Percentiles rank a stretch among this genome's conserved stretches.
Conservation (phyloP, 495 filamentous ascomycete species). For the Aspergillus conjunctus region DNA sequence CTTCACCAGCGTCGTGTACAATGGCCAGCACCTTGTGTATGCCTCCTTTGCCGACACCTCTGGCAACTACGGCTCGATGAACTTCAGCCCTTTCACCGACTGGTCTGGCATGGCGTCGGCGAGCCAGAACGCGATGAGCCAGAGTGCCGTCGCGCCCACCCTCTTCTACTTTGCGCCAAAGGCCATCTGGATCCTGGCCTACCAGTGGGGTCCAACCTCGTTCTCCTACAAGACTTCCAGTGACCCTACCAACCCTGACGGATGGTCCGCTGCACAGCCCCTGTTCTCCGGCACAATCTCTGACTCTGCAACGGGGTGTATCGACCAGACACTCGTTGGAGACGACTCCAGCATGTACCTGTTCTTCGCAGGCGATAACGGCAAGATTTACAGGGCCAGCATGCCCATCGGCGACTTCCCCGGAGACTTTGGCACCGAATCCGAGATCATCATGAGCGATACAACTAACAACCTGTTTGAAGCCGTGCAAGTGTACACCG, state of each 20-base stretch:
- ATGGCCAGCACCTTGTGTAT: conserved; percentile 60
- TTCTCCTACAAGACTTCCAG: conserved; percentile 62
- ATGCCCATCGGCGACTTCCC: conserved; percentile 64
- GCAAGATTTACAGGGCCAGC: conserved; percentile 61
- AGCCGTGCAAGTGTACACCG: conserved; percentile 64
- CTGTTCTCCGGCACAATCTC: conserved; percentile 59
- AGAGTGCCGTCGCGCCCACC: conserved; percentile 57
- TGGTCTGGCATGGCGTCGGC: conserved; percentile 57
- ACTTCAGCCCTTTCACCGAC: conserved; percentile 56
- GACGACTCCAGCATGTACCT: conserved; percentile 61
- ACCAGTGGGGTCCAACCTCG: conserved; percentile 60
- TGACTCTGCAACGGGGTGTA: conserved; percentile 48
- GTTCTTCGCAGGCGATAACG: conserved; percentile 68
- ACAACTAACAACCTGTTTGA: conserved; percentile 60
- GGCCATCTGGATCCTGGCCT: conserved; percentile 59
- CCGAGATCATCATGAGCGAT: conserved; percentile 53
- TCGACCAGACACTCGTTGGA: conserved; percentile 64
- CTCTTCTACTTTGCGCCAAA: conserved; percentile 65
- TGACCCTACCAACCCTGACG: conserved; percentile 57
- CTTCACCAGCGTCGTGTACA: conserved; percentile 55
- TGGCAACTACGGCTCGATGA: conserved; percentile 56
- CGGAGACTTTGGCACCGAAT: conserved; percentile 54
- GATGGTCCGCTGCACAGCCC: conserved; percentile 54
- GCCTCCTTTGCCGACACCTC: conserved; percentile 42
- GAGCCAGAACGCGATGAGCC: conserved; percentile 52